Evolutionary conservation across 495 filamentous ascomycete species (phyloP), one percentile per base, ranked within the genome.

Genomic region (Penicillium crystallinum): DNA sequence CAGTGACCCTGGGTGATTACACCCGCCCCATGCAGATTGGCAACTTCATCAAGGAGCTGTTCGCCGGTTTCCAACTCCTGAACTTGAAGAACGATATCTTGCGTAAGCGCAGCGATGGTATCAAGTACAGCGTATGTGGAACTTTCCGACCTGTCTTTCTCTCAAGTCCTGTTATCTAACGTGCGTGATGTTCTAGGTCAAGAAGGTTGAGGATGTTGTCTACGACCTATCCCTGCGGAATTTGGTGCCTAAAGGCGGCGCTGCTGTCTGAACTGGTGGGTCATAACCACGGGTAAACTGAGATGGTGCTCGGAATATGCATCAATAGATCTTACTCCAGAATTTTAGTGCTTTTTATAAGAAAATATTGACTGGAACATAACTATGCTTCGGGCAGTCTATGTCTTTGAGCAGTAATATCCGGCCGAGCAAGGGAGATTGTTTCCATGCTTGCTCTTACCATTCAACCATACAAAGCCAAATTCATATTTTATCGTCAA

Each of bases 151-250:
- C 2, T 7, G 9, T 29, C 42, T 6, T 15, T 11, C 31, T 44
- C 25, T 2, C 7, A 5, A 27, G 23, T 21, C 19, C 25, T 27
- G 10, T 23, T 30, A 33, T 35, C 49, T 61, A 33, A 55, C 40
- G 25, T 41, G 17, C 27, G 3, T 39, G n/a, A 46, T 25, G 21
- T 22, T 55, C 52, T 55, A 86, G 82, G 77, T 89, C 40, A 97
- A 97, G 78, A 96, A 96, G 72, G 89, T 95, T 33, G 93, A 98
- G 75, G 93, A 98, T 69, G 90, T 98, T 18, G 91, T 95, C 15
- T 98, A 98, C 61, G 93, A 98, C 65, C 75, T 98, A 25, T 90
- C 86, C 5, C 70, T 97, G 65, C 80, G 92, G 46, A 91, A 92
- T 59, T 67, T 97, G 53, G 77, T 95, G 18, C 84, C 88, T 10